Evolutionary conservation across 768 basidiomycete species (phyloP), one percentile per base, ranked within the genome.

Genomic region (Mycena haematopus): DNA sequence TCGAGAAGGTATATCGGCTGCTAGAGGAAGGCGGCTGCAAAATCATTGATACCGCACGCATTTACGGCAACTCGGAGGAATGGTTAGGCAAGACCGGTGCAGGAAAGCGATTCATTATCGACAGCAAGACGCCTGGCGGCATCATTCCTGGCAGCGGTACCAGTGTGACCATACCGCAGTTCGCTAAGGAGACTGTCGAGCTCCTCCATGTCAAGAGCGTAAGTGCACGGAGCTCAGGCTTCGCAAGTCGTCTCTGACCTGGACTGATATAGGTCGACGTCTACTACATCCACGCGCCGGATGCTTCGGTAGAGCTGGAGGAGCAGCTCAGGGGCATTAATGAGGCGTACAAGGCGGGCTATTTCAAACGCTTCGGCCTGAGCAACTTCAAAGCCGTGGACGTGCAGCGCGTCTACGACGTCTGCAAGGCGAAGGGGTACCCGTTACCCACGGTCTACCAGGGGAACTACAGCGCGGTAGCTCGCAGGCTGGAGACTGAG

Each of bases 381-480:
- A n/a, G n/a, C n/a, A n/a, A n/a, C n/a, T 52, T 52, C 52, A 36
- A 31, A 6, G 31, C 52, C 24, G 52, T 35, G 4, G 52, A 52
- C 21, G 36, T 52, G 10, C 52, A 52, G 36, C 52, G 52, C 17
- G 36, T 19, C 10, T 52, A 52, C 35, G 52, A 52, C 35, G 38
- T 52, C 33, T n/a, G 19, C n/a, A 52, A 52, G 22, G 52, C 36
- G 52, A 52, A 52, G 35, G 52, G 52, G 2, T 52, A 52, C 36
- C 19, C n/a, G 21, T 25, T 52, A 2, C 52, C 52, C 13, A 52
- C n/a, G n/a, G n/a, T n/a, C n/a, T n/a, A n/a, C n/a, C n/a, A n/a
- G n/a, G n/a, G n/a, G n/a, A n/a, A n/a, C 52, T 52, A 52, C 52
- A 36, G 33, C 52, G 52, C 52, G 11, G 52, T 52, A 8, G 36